Evolutionary conservation across 1,284 basidiomycete species (phyloP).

Genomic region (Trichosporon sp.): DNA sequence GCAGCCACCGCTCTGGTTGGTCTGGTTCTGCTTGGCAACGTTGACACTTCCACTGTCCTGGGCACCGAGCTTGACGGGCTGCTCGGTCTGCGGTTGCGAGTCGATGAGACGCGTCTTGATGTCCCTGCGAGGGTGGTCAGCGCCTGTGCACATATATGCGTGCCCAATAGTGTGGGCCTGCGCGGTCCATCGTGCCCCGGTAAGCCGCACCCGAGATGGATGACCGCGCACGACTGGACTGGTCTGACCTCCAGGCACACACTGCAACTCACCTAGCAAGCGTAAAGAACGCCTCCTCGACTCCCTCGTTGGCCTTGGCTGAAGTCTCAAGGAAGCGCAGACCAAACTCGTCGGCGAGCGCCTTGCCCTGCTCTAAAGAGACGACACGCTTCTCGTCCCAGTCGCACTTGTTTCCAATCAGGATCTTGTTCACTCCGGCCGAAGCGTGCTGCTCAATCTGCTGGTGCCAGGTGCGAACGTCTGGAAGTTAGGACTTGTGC

Average conservation of each 20-base stretch:
- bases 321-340: slow-evolving; percentile 97
- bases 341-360: slow-evolving; percentile 76
- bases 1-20: slow-evolving; percentile 32
- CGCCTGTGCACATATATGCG: not conserved
- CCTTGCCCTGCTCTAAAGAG: slow-evolving; percentile 60
- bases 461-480: slow-evolving; percentile 97
- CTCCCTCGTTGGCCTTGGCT: slow-evolving; percentile 94
- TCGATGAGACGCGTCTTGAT: slow-evolving; percentile 97
- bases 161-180: not conserved
- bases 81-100: slow-evolving; percentile 67
- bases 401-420: slow-evolving; percentile 98
- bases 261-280: slow-evolving; percentile 69
- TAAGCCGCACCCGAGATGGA: not conserved
- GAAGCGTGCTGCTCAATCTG: slow-evolving; percentile 99
- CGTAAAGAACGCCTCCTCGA: slow-evolving; percentile 98
- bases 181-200: not conserved
- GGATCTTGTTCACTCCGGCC: slow-evolving; percentile 97
- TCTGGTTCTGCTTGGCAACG: slow-evolving; percentile 32
- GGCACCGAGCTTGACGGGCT: slow-evolving; percentile 26
- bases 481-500: slow-evolving; percentile 49
- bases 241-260: too few relatives aligned
- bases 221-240: not conserved
- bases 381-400: slow-evolving; percentile 96
- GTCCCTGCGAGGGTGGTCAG: slow-evolving; percentile 58
- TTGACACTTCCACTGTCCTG: slow-evolving; percentile 36